phyloP scores from a whole-genome alignment of 352 stramenopile species.

The Phytophthora pseudosyringae region DNA sequence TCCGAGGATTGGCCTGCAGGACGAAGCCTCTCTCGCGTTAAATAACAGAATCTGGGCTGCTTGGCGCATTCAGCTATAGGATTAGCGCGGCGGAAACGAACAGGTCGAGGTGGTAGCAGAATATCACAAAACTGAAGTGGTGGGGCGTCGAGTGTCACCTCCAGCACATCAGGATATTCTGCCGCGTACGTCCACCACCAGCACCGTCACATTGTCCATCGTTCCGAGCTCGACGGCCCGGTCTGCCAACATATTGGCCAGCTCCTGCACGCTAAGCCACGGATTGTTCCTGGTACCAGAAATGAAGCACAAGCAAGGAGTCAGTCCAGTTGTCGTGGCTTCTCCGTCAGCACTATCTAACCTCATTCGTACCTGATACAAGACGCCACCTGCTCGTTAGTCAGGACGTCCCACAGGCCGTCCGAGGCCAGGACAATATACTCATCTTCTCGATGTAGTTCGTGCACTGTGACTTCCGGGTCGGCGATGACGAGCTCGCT shows the following conservation, averaged over 20 bases:
- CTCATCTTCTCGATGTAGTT: conserved; percentile 62
- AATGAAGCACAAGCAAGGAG: conserved; percentile 15
- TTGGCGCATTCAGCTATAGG: conserved; percentile 14
- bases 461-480: conserved; percentile 63
- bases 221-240: conserved; percentile 72
- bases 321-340: conserved; percentile 10
- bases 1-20: not conserved
- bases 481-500: conserved; percentile 66
- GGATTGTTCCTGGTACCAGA: conserved; percentile 56
- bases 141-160: not conserved
- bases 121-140: conserved; percentile 17
- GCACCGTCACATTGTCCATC: conserved; percentile 80
- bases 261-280: conserved; percentile 67
- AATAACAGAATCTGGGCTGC: conserved; percentile 33
- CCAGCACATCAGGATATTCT: conserved; percentile 26
- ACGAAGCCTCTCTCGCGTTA: conserved; percentile 32
- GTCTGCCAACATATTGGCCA: conserved; percentile 68
- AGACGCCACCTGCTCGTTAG: conserved; percentile 68
- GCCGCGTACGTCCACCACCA: conserved; percentile 70
- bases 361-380: conserved; percentile 53
- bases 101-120: conserved; percentile 7
- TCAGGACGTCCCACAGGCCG: conserved; percentile 77
- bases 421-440: conserved; percentile 82
- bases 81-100: conserved; percentile 13
- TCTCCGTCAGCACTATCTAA: conserved; percentile 16